Base-by-base conservation (phyloP, 1,139 yeast genomes). In the Saccharomyces hybrid region DNA sequence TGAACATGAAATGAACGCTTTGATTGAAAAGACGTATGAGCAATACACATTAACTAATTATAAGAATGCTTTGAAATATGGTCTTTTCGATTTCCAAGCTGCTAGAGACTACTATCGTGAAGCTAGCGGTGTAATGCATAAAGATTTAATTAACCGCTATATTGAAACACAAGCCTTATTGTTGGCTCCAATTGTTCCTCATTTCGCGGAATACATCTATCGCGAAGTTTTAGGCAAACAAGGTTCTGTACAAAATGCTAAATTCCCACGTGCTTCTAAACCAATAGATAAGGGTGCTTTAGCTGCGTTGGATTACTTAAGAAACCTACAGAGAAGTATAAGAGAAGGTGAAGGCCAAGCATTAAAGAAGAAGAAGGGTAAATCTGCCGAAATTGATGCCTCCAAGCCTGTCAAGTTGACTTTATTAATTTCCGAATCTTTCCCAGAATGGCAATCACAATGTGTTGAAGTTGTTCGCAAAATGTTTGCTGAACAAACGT, bases 61-160 rank as follows among this genome's bases (percentile, higher is more conserved):
- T 78, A 93, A 93, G 76, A 82, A 82, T 58, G 99, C 96, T 19
- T 81, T 93, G 71, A 91, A 93, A 75, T 78, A 78, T 52, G 98
- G 97, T 62, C 81, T 93, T 64, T 95, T 93, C 66, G 99, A 95
- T 71, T 87, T 84, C 79, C 98, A 90, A 76, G 81, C 90, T 58
- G 84, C 97, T 27, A 86, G 99, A 75, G 99, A 95, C 74, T 90
- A 86, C 75, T 93, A 93, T 76, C 86, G 99, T 75, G 98, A 93
- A 64, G 81, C 86, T 52, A 71, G 80, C 49, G 74, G 75, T 16
- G 77, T 78, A 38, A 88, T 93, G 96, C 97, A 89, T 75, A 81
- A 78, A 66, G 96, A 88, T 63, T 78, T 95, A 62, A 85, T 89
- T 50, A 70, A 83, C 64, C 83, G 84, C 66, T 93, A 89, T 70